Conservation (phyloP, 805 yeast genomes). For the Barnettozyma pratensis region DNA sequence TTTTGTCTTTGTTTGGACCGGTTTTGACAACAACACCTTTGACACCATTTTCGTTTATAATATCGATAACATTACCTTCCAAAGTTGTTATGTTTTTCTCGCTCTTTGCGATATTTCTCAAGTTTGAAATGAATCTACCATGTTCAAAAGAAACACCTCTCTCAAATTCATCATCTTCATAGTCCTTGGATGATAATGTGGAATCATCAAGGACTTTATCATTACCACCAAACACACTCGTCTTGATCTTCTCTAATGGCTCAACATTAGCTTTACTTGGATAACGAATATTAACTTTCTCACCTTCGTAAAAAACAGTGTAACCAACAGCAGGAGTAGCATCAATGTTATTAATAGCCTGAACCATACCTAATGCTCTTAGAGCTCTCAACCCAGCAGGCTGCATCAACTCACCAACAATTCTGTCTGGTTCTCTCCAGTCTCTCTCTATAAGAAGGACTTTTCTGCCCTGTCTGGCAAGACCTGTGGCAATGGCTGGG, state of each 20-base stretch:
- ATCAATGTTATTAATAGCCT: slow-evolving; percentile 67
- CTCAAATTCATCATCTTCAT: slow-evolving; percentile 53
- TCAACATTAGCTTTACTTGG: slow-evolving; percentile 54
- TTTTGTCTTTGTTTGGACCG: slow-evolving; percentile 33
- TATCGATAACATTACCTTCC: slow-evolving; percentile 76
- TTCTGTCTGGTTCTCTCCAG: slow-evolving; percentile 89
- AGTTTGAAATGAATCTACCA: slow-evolving; percentile 77
- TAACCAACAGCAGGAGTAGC: slow-evolving; percentile 80
- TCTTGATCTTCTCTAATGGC: slow-evolving; percentile 45
- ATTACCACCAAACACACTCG: slow-evolving; percentile 51
- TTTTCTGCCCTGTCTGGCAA: slow-evolving; percentile 85
- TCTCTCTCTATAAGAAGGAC: slow-evolving; percentile 79
- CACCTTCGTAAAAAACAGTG: slow-evolving; percentile 62
- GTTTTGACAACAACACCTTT: slow-evolving; percentile 65
- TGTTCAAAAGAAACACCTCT: slow-evolving; percentile 89
- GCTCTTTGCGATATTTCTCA: slow-evolving; percentile 60
- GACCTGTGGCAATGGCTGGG: slow-evolving; percentile 83
- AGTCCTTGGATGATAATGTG: slow-evolving; percentile 44
- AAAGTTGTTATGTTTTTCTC: slow-evolving; percentile 74
- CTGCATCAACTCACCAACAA: slow-evolving; percentile 95
- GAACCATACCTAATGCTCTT: slow-evolving; percentile 74
- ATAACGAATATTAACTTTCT: slow-evolving; percentile 59
- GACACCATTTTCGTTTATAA: slow-evolving; percentile 57
- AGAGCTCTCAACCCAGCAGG: slow-evolving; percentile 94
- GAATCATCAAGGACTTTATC: slow-evolving; percentile 48